These are phyloP conservation scores for Alternaria gansuensis DNA, from an alignment of 2,329 filamentous ascomycete genomes.

Conservation along the genomic window DNA sequence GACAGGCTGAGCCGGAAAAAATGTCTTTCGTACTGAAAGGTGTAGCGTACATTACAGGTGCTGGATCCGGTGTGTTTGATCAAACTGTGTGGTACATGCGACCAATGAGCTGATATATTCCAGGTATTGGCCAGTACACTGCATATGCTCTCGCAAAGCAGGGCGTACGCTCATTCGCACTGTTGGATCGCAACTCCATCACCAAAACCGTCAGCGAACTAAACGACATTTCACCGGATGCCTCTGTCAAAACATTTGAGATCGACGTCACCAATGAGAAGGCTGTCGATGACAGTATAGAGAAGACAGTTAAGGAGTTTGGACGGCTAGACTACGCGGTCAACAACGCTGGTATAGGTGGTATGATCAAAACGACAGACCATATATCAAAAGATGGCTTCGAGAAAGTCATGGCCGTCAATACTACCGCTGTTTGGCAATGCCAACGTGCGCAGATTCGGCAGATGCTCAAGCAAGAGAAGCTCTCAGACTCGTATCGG, in stretches of 20 bases:
- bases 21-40: conserved; percentile 57
- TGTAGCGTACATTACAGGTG: conserved; percentile 61
- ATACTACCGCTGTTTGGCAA: conserved; percentile 66
- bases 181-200: conserved; percentile 58
- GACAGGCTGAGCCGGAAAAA: not conserved
- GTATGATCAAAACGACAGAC: conserved; percentile 56
- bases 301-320: conserved; percentile 56
- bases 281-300: conserved; percentile 57
- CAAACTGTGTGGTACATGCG: not conserved
- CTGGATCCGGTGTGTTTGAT: conserved; percentile 54
- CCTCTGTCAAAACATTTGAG: conserved; percentile 55
- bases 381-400: conserved; percentile 60
- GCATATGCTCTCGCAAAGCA: conserved; percentile 60
- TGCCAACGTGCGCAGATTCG: conserved; percentile 64
- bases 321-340: conserved; percentile 65
- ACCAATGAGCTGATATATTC: conserved; percentile 8
- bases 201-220: conserved; percentile 49
- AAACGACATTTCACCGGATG: conserved; percentile 49
- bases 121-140: conserved; percentile 61
- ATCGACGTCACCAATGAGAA: conserved; percentile 59
- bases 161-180: conserved; percentile 59
- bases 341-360: conserved; percentile 65
- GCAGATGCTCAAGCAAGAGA: conserved; percentile 63
- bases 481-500: conserved; percentile 35
- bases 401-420: conserved; percentile 61